phyloP scores from a whole-genome alignment of 2,329 filamentous ascomycete species.

The Exophiala phaeomuriformis region DNA sequence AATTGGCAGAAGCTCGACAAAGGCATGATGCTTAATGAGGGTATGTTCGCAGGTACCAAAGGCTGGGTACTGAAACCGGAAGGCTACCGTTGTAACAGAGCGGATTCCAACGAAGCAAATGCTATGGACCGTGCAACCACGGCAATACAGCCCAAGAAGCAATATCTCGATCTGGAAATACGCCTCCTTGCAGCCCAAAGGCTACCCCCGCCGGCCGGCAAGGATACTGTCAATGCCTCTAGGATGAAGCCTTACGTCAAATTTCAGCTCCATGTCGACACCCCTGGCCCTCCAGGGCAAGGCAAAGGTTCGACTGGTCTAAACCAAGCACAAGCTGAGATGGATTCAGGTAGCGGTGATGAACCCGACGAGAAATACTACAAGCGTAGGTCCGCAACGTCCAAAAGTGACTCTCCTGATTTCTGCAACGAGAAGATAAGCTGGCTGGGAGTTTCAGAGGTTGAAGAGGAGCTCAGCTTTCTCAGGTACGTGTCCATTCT shows the following conservation, averaged over 20 bases:
- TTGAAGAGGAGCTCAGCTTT: conserved; percentile 65
- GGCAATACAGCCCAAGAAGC: conserved; percentile 41
- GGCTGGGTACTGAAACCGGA: conserved; percentile 82
- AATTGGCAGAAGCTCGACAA: conserved; percentile 92
- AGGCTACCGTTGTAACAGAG: conserved; percentile 53
- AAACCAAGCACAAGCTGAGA: conserved; percentile 25
- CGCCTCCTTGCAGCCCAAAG: conserved; percentile 70
- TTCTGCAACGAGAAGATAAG: conserved; percentile 55
- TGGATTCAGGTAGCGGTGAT: conserved; percentile 41
- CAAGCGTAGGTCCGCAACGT: conserved; percentile 52
- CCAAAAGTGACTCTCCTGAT: conserved; percentile 55
- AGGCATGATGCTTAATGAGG: conserved; percentile 93
- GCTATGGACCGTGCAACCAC: not conserved
- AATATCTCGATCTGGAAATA: conserved; percentile 60
- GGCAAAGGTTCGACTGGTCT: conserved; percentile 48
- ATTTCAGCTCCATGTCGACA: conserved; percentile 74
- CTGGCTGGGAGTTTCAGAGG: conserved; percentile 50
- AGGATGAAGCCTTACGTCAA: conserved; percentile 67
- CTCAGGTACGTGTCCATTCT: conserved; percentile 52
- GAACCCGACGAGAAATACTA: conserved; percentile 42
- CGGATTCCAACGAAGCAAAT: not conserved
- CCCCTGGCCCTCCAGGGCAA: conserved; percentile 34
- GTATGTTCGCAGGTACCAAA: conserved; percentile 73
- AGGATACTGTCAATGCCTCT: conserved; percentile 33
- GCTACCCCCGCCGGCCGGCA: conserved; percentile 57